phyloP scores from a whole-genome alignment of 106 monocot species.

The Cymbidium sinense region DNA sequence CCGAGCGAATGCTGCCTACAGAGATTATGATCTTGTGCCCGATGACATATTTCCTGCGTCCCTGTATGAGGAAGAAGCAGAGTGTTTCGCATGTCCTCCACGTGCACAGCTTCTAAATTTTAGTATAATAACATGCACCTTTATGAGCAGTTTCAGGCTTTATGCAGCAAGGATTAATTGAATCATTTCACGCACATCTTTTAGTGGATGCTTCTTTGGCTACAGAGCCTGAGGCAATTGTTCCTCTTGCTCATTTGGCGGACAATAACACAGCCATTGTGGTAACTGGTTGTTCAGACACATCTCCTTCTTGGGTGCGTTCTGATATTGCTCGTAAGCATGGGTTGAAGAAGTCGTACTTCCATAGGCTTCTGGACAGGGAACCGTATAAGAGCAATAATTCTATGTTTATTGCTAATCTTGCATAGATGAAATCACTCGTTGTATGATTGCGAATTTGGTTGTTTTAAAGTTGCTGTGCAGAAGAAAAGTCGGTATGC shows the following conservation, averaged over 20 bases:
- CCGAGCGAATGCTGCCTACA: constrained; percentile 39
- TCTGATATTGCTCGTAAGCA: constrained; percentile 8
- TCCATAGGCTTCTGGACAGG: not conserved
- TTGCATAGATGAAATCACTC: too few relatives aligned
- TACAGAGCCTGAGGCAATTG: constrained; percentile 8
- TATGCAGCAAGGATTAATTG: constrained; percentile 17
- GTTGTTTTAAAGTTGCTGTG: too few relatives aligned
- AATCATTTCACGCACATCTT: constrained; percentile 25
- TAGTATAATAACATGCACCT: constrained; percentile 27
- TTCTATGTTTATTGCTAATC: not conserved
- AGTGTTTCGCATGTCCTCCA: constrained; percentile 29
- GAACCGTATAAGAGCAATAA: constrained; percentile 3
- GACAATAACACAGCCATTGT: not conserved
- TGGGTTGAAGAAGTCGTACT: constrained; percentile 13
- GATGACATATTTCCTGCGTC: constrained; percentile 20
- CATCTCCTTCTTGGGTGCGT: not conserved
- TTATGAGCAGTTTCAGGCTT: constrained; percentile 34
- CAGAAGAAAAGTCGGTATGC: too few relatives aligned
- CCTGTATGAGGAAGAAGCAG: constrained; percentile 7
- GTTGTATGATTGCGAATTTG: too few relatives aligned
- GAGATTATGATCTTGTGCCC: constrained; percentile 18
- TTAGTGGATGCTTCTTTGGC: constrained; percentile 8
- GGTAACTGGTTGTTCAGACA: not conserved
- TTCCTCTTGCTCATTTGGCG: constrained; percentile 8
- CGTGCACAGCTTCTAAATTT: constrained; percentile 12